Evolutionary conservation across 75 land plant genomes (phyloP), one percentile per base, ranked within the genome.

Genomic region (Sequoiadendron giganteum): DNA sequence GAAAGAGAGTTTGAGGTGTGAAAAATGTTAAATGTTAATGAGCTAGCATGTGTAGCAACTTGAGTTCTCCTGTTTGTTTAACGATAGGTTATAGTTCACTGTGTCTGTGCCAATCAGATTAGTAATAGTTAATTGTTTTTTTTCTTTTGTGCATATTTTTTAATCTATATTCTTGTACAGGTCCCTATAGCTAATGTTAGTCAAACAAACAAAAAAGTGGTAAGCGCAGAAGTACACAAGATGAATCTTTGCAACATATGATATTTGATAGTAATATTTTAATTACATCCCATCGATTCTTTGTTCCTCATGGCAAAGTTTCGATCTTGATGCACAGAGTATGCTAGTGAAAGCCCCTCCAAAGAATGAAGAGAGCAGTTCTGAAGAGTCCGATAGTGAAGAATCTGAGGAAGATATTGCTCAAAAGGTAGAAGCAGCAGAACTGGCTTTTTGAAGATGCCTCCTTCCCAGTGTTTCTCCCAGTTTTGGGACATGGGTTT

Each of bases 361-460:
- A 47, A 84, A 52, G n/a, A 84, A 10, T 28, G 56, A 30, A 48
- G 85, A 84, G 38, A 54, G 39, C 58, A 84, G 85, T 52, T 84
- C 85, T 14, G 61, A 84, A 32, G 85, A 84, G n/a, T 84, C 85
- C 54, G 85, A 84, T 1, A 84, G 85, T 25, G 85, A 52, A 84
- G 85, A 84, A 30, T 84, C 85, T 10, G 85, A 84, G 70, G 61
- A 84, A 48, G n/a, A 3, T 5, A 30, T 13, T 84, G 19, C 6
- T 34, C 15, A 52, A 84, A 84, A 52, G 85, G 85, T 84, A 28
- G 42, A 25, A 34, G 70, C n/a, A 34, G 38, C 2, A 6, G 13
- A 32, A 30, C 11, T 11, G 32, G 34, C 3, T 30, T 73, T 11
- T 34, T 21, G 70, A 65, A 65, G 70, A 21, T 25, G 70, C 7